Percentiles rank a stretch among this genome's conserved stretches.
phyloP scores from a whole-genome alignment of 768 basidiomycete species.

The Rhizopogon vesiculosus region DNA sequence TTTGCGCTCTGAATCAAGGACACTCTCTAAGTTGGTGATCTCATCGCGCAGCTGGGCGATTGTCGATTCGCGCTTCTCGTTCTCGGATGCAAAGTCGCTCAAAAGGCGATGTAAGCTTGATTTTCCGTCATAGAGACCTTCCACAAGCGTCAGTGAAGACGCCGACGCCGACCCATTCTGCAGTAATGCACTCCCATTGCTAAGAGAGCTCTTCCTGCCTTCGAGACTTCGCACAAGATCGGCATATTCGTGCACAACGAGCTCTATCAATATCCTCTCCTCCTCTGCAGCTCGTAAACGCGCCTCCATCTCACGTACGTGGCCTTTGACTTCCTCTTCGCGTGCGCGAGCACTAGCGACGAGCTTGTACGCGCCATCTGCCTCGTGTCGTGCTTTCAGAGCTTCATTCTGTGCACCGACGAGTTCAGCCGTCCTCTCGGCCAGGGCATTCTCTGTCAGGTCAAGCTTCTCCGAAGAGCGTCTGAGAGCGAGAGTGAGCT shows the following conservation, averaged over 20 bases:
- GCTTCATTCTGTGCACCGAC: conserved; percentile 39
- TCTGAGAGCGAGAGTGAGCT: conserved; percentile 67
- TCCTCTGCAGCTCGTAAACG: conserved; percentile 48
- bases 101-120: conserved; percentile 43
- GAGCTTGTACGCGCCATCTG: conserved; percentile 51
- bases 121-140: conserved; percentile 45
- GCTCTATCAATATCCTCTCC: conserved; percentile 55
- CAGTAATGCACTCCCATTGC: conserved; percentile 3
- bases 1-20: conserved; percentile 43
- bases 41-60: conserved; percentile 39
- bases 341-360: conserved; percentile 48
- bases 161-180: conserved; percentile 13
- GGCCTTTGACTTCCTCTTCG: conserved; percentile 46
- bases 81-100: conserved; percentile 44
- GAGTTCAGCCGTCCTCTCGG: conserved; percentile 45
- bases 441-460: conserved; percentile 52
- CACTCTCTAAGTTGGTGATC: conserved; percentile 35
- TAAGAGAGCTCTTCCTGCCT: conserved; percentile 29
- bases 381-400: conserved; percentile 33
- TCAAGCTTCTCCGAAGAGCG: conserved; percentile 65
- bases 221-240: conserved; percentile 67
- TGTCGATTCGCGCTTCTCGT: conserved; percentile 40
- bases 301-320: conserved; percentile 46
- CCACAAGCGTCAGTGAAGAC: conserved; percentile 20
- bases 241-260: conserved; percentile 69